Evolutionary conservation across 2,329 filamentous ascomycete genomes (phyloP), one percentile per base, ranked within the genome.

Genomic region (Colletotrichum sp.): DNA sequence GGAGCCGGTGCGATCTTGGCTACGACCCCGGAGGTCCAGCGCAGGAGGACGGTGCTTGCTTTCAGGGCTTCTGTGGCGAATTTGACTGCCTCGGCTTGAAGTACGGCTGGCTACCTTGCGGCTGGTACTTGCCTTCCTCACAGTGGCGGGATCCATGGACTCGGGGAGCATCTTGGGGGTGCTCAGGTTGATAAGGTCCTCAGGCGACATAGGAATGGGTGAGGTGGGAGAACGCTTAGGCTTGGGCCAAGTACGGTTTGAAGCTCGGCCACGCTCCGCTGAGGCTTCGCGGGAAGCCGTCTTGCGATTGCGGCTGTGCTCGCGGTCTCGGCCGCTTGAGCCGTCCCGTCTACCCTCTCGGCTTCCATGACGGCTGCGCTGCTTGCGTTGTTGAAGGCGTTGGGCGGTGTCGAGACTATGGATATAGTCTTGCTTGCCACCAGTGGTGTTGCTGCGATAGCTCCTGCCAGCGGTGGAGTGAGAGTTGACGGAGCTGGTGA

Each of bases 201-300:
- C 95, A 0, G 96, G 96, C 5, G 96, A 98, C 96, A 98, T 98
- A 5, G 96, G 95, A 3, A 98, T 90, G 0, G 96, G 96, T 0
- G 96, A 98, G 3, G 95, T 98, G 1, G 96, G 96, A 2, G 96
- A 98, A 26, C 95, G 90, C 85, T 98, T 98, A 21, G 94, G 92
- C 81, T 92, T 94, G 77, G 94, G 85, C 73, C 89, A 95, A 78
- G 93, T 93, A 26, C 93, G 91, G 60, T 91, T 89, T 15, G 90
- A 87, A 28, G 89, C 90, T 77, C 95, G 91, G 24, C 94, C 95
- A 73, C 95, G 92, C 57, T 94, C 93, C 78, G 93, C 91, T 0
- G 95, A 95, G 13, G 84, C 83, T 21, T 95, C 93, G 26, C 93
- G 89, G 13, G 88, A 86, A 75, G 84, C 84, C 34, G 87, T 82